Evolutionary conservation across 176 grass and related monocot genomes (phyloP), one percentile per base, ranked within the genome.

Genomic region (Oropetium thomaeum): DNA sequence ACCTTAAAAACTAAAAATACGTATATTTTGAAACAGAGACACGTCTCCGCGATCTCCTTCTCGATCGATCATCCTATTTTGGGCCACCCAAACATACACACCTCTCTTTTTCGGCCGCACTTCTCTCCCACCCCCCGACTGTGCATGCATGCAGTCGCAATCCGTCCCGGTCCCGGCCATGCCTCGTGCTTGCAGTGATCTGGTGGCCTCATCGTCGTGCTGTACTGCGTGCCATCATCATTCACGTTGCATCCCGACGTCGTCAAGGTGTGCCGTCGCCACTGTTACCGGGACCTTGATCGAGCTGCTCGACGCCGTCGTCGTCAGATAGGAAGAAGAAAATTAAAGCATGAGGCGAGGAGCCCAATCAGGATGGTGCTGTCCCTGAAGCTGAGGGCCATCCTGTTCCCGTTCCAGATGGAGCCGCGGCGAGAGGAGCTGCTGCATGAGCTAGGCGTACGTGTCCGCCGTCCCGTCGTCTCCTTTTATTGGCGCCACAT

Each of bases 401-500:
- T 88, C 43, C 62, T 79, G 7, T 83, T 79, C 80, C 69, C 72
- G 17, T 89, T 69, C 62, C 63, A 71, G 58, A 76, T 86, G 83
- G 83, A 86, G 47, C 69, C 79, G 0, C 65, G 69, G 3, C 68
- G 69, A 31, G 69, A 79, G 69, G 51, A 77, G 45, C 74, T 90
- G 44, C 84, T 90, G 40, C 62, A 79, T 0, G 83, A 90, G 53
- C 83, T 90, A 3, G 70, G 75, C 37, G 85, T 77, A 43, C 43
- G 49, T 52, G 35, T 7, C 3, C 7, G 35, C 6, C 6, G 2
- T 19, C 13, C 43, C 12, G 10, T 12, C 9, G n/a, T n/a, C n/a
- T n/a, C n/a, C n/a, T n/a, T n/a, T n/a, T n/a, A n/a, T n/a, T n/a
- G n/a, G n/a, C n/a, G n/a, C n/a, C n/a, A n/a, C n/a, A 12, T 42